Percentiles rank a stretch among this genome's conserved stretches.
Evolutionary conservation across 2,329 filamentous ascomycete genomes (phyloP).

Genomic region (Penicillium sp.): DNA sequence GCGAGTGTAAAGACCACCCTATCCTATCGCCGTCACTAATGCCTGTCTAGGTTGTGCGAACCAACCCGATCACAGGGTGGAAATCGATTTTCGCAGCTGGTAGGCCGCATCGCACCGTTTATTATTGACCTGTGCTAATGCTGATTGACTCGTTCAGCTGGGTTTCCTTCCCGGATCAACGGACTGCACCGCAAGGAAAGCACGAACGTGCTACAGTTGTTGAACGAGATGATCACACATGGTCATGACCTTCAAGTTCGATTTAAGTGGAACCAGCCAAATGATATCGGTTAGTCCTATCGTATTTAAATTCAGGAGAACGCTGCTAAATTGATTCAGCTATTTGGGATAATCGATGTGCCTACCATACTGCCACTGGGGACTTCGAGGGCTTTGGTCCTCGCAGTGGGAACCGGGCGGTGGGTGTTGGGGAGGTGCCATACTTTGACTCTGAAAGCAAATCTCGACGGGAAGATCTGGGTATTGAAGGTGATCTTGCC

Average conservation of each 20-base stretch:
- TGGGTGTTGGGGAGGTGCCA: constrained; percentile 54
- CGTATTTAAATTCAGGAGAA: neutral
- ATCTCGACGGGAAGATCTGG: constrained; percentile 25
- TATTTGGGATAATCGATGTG: constrained; percentile 59
- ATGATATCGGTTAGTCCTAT: constrained; percentile 37
- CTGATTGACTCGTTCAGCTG: neutral
- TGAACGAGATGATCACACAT: constrained; percentile 35
- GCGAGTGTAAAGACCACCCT: constrained; percentile 1
- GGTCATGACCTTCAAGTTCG: constrained; percentile 42
- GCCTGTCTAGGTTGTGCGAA: constrained; percentile 42
- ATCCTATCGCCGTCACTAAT: neutral
- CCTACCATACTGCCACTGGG: constrained; percentile 55
- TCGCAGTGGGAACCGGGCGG: constrained; percentile 50
- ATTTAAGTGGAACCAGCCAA: constrained; percentile 33
- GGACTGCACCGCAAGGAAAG: constrained; percentile 31
- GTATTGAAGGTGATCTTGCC: constrained; percentile 16
- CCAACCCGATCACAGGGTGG: constrained; percentile 49
- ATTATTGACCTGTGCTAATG: too few relatives aligned
- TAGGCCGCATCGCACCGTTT: neutral
- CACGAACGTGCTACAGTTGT: constrained; percentile 29
- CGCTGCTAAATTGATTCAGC: constrained; percentile 32
- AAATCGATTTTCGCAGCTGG: constrained; percentile 34
- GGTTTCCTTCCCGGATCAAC: constrained; percentile 23
- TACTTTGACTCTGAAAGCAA: constrained; percentile 50
- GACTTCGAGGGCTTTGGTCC: constrained; percentile 52